Base-by-base conservation (phyloP, 139 green algal species). In the Closterium sp. region DNA sequence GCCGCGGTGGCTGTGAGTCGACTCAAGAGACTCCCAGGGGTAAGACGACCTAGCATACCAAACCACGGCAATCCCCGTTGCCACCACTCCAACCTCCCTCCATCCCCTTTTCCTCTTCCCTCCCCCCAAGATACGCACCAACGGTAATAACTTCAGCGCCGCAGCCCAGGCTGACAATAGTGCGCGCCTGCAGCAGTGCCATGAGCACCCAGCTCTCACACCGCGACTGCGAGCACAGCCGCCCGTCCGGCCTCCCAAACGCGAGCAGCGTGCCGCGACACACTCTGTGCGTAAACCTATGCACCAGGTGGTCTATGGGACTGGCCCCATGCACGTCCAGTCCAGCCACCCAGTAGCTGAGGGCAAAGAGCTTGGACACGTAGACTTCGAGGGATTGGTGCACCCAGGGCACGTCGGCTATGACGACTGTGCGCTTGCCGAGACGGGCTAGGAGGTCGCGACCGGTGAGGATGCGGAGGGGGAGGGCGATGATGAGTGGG, bases 301-400 rank as follows among this genome's bases (percentile, higher is more conserved):
- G 93, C 34, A 95, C 93, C 7, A 95, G 34, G 87, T 95, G 93
- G 50, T 95, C 93, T 19, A 94, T 89, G 21, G 93, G 91, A 32
- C 92, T 95, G 19, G 86, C 92, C 2, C 93, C 91, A n/a, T 95
- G 93, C 62, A 95, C 93, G 42, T 95, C 91, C 10, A 95, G 31
- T 5, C 29, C 32, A 27, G 79, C 86, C 17, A 91, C 89, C 28
- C 28, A 92, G 92, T 90, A 95, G 86, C 92, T 95, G 45, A 94
- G 29, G 5, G 93, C 70, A 50, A 93, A 93, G 22, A 95, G 86
- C 86, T 95, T 95, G 73, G 50, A 88, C 2, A 95, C 91, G 50
- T 92, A 95, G 11, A 34, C 73, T 70, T 95, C 93, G 31, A 94
- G 87, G 21, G 85, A 28, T 32, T 95, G 93, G 93, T 94, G 91